Percentiles rank a stretch among this genome's conserved stretches.
These are phyloP conservation scores for Hypomontagnella monticulosa DNA, from an alignment of 495 filamentous ascomycete genomes.

Conservation along the genomic window DNA sequence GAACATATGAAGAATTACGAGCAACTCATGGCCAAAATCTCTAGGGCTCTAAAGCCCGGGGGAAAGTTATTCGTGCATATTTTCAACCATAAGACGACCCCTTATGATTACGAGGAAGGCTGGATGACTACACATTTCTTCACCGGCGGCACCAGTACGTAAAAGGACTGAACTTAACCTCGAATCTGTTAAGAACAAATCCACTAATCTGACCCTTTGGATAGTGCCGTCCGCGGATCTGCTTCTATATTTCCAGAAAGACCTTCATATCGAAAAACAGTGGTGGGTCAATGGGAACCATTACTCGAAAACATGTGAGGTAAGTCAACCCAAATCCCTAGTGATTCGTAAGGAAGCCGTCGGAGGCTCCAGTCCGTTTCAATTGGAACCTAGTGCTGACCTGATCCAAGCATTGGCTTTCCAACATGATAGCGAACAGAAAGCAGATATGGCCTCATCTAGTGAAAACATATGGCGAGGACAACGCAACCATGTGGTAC, in stretches of 20 bases:
- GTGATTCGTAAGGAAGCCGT: background rate
- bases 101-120: constrained; percentile 74
- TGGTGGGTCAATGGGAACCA: constrained; percentile 74
- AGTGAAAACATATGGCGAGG: constrained; percentile 67
- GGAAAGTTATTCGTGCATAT: constrained; percentile 74
- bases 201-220: constrained; percentile 13
- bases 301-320: constrained; percentile 73
- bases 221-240: constrained; percentile 69
- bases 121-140: constrained; percentile 79
- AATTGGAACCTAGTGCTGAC: constrained; percentile 26
- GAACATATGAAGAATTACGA: constrained; percentile 82
- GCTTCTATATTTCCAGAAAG: constrained; percentile 70
- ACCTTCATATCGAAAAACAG: constrained; percentile 64
- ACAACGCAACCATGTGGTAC: constrained; percentile 65
- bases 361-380: background rate
- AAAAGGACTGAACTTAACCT: background rate
- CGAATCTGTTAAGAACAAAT: background rate
- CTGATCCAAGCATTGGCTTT: constrained; percentile 64
- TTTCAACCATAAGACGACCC: constrained; percentile 67
- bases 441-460: constrained; percentile 66
- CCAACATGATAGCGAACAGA: constrained; percentile 62
- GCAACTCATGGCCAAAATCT: constrained; percentile 67
- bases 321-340: constrained; percentile 39
- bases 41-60: constrained; percentile 62
- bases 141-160: constrained; percentile 68